Evolutionary conservation across 192 early-diverging fungal genomes (phyloP).

Genomic region (Thamnidium elegans): DNA sequence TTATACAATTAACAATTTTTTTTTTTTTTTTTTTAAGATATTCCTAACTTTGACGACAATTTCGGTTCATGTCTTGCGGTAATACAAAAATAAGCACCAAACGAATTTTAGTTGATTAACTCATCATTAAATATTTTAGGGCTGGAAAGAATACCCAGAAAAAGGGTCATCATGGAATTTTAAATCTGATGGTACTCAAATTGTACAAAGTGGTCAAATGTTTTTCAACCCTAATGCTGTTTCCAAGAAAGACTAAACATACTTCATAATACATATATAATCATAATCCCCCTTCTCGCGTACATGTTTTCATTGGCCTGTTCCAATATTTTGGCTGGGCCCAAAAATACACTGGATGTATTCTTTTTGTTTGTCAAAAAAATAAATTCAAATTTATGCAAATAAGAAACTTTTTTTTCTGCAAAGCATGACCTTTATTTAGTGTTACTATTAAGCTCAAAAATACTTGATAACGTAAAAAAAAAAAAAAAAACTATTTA

Average conservation of each 20-base stretch:
- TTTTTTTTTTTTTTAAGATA: conserved; percentile 1
- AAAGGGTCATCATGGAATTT: conserved; percentile 19
- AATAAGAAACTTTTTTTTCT: too few relatives aligned
- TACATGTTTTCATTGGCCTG: too few relatives aligned
- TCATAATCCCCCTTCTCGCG: too few relatives aligned
- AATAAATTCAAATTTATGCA: too few relatives aligned
- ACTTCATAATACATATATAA: too few relatives aligned
- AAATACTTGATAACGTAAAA: too few relatives aligned
- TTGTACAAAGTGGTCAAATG: conserved; percentile 1
- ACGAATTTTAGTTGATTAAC: neutral
- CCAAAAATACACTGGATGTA: too few relatives aligned
- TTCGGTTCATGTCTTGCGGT: conserved; percentile 26
- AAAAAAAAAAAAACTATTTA: too few relatives aligned
- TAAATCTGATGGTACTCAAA: conserved; percentile 16
- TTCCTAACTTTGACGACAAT: conserved; percentile 27
- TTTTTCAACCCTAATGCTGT: neutral
- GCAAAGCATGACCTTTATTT: too few relatives aligned
- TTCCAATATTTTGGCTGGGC: too few relatives aligned
- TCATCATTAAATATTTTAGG: conserved; percentile 2
- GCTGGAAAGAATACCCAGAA: conserved; percentile 23
- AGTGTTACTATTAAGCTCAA: too few relatives aligned
- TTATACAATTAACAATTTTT: neutral
- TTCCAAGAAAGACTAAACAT: neutral
- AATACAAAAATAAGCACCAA: neutral
- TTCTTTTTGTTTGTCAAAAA: too few relatives aligned